Conservation (phyloP, 805 yeast genomes). For the Saccharomycopsis malanga region DNA sequence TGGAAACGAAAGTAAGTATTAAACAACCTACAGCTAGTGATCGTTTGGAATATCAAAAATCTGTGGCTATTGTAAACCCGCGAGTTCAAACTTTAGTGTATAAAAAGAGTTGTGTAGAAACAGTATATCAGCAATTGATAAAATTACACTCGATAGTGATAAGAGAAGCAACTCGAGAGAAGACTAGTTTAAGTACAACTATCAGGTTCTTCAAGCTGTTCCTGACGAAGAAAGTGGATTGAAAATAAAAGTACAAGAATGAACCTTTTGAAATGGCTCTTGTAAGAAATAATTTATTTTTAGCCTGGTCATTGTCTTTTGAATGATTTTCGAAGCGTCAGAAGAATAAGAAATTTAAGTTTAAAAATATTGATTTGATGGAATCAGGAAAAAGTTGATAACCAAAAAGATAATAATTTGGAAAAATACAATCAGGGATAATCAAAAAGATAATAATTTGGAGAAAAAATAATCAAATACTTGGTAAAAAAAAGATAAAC, state of each 20-base stretch:
- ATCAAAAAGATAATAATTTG: constrained; percentile 9
- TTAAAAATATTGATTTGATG: no score
- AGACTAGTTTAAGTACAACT: constrained; percentile 48
- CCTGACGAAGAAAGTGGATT: constrained; percentile 33
- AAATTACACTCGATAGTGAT: constrained; percentile 56
- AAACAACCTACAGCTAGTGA: constrained; percentile 38
- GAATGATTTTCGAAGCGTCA: constrained; percentile 49
- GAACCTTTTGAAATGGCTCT: constrained; percentile 56
- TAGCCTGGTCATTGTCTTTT: constrained; percentile 67
- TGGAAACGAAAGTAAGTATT: constrained; percentile 36
- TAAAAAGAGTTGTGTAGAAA: constrained; percentile 43
- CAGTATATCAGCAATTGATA: constrained; percentile 48
- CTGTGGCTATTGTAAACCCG: constrained; percentile 35
- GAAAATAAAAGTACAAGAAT: constrained; percentile 33
- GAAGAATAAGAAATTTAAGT: constrained; percentile 20
- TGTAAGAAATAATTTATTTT: constrained; percentile 50
- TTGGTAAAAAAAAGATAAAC: constrained; percentile 14
- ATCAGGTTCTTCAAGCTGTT: constrained; percentile 44
- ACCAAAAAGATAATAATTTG: constrained; percentile 19
- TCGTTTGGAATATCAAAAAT: constrained; percentile 42
- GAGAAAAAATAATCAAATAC: constrained; percentile 20
- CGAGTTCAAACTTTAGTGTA: constrained; percentile 37
- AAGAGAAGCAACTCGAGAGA: constrained; percentile 54
- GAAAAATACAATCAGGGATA: no score
- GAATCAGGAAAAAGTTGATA: constrained; percentile 16